Evolutionary conservation across 73 alveolate genomes (phyloP), one percentile per base, ranked within the genome.

Genomic region (Tetrahymena thermophila): DNA sequence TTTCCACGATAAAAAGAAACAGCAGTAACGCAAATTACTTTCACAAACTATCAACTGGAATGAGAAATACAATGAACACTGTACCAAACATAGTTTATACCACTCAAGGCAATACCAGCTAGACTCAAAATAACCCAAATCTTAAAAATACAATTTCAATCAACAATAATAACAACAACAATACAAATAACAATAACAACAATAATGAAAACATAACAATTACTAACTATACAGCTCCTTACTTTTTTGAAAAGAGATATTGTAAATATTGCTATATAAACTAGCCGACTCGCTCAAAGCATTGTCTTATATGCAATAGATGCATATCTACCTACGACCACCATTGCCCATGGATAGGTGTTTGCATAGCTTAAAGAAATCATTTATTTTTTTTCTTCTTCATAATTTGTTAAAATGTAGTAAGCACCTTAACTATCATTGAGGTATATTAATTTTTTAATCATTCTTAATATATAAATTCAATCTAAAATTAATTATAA

Each of bases 331-430:
- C 97, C 4, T 96, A 97, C 93, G 98, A 97, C 56, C 98, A 97
- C 71, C 98, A 97, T 94, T 97, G 98, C 94, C 96, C 96, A 17
- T 97, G 98, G 98, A 84, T 97, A 28, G 97, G 97, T 57, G 96
- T 94, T 50, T 97, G 98, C 93, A 93, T 97, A 13, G 98, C 98
- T 28, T 97, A 97, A 50, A 96, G 97, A 94, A 96, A 96, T 43
- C 97, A 95, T 85, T 94, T 89, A 56, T 97, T 83, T 94, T 97
- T 97, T 96, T 96, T 83, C 35, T 56, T 96, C 85, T 96, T 94
- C 56, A 85, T 96, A 55, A 37, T 85, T 56, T 43, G 9, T 56
- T 58, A 96, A 71, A 57, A 34, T 44, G 34, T 94, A 34, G 50
- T 94, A 1, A 37, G 85, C 13, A 35, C 56, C n/a, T 23, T 94